phyloP scores from a whole-genome alignment of 2,329 filamentous ascomycete genomes.

The Penicillium sp. region DNA sequence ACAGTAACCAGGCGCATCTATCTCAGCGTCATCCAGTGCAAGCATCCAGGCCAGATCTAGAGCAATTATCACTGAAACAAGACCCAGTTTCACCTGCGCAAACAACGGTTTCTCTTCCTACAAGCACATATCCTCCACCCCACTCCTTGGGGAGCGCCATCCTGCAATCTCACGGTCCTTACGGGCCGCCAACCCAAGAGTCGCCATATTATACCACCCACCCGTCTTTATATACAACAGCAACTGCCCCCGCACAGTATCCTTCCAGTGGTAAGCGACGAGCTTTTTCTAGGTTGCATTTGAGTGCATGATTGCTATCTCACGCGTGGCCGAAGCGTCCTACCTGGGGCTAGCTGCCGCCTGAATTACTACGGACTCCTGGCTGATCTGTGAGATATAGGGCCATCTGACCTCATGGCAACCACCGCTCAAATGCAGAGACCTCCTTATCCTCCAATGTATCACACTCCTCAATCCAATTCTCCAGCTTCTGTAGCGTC shows the following conservation, averaged over 20 bases:
- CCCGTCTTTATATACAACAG: constrained; percentile 78
- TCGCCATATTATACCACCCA: constrained; percentile 74
- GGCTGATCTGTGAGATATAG: constrained; percentile 63
- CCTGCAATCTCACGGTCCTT: constrained; percentile 58
- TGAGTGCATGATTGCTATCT: background rate
- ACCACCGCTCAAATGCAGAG: constrained; percentile 65
- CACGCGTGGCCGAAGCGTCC: background rate
- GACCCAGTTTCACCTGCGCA: constrained; percentile 63
- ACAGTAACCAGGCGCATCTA: constrained; percentile 30
- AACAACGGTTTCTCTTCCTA: constrained; percentile 46
- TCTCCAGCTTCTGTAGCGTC: constrained; percentile 92
- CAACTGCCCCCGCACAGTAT: constrained; percentile 79
- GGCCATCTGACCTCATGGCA: constrained; percentile 70
- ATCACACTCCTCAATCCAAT: constrained; percentile 93
- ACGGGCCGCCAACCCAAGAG: constrained; percentile 69
- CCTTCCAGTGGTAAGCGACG: constrained; percentile 75
- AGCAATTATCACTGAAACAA: constrained; percentile 28
- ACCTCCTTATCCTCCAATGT: constrained; percentile 81
- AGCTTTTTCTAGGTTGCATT: background rate
- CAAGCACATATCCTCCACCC: constrained; percentile 32
- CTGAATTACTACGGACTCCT: constrained; percentile 56
- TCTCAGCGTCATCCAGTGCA: constrained; percentile 31
- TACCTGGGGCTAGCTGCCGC: background rate
- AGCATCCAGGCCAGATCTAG: constrained; percentile 31
- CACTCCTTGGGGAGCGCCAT: constrained; percentile 41